phyloP scores from a whole-genome alignment of 495 filamentous ascomycete species.

The Penicillium crystallinum region DNA sequence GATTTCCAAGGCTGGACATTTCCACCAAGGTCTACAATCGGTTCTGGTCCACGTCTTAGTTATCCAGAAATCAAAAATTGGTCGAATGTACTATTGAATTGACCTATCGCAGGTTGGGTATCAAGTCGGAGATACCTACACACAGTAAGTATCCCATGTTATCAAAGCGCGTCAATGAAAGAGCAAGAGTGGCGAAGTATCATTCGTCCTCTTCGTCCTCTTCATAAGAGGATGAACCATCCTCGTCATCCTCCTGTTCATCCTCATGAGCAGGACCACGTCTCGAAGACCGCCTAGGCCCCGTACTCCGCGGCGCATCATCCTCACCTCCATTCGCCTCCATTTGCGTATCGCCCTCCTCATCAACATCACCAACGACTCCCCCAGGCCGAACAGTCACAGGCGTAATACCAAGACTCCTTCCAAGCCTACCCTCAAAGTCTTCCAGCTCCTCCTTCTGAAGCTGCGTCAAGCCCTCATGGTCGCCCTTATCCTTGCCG shows the following conservation, averaged over 20 bases:
- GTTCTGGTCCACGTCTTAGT: neutral
- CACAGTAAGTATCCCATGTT: neutral
- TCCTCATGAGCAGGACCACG: constrained; percentile 4
- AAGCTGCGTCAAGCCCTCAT: constrained; percentile 37
- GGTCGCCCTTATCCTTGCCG: constrained; percentile 26
- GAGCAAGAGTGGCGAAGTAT: neutral
- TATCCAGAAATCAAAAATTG: neutral
- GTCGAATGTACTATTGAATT: neutral
- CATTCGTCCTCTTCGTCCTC: neutral
- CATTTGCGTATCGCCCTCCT: neutral
- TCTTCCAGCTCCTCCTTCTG: constrained; percentile 25
- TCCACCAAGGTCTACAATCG: neutral
- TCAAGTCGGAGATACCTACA: constrained; percentile 1
- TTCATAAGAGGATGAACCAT: neutral
- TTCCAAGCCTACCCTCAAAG: constrained; percentile 27
- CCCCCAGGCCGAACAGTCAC: constrained; percentile 2
- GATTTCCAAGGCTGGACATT: no score
- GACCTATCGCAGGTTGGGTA: constrained; percentile 2
- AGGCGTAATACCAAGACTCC: constrained; percentile 24
- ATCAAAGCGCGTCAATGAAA: neutral
- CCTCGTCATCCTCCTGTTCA: constrained; percentile 13
- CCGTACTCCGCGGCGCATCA: constrained; percentile 1
- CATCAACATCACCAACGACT: neutral
- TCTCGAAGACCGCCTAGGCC: constrained; percentile 12
- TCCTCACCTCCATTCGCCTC: neutral